Evolutionary conservation across 306 rosid species (phyloP), one percentile per base, ranked within the genome.

Genomic region (Oemleria cerasiformis): DNA sequence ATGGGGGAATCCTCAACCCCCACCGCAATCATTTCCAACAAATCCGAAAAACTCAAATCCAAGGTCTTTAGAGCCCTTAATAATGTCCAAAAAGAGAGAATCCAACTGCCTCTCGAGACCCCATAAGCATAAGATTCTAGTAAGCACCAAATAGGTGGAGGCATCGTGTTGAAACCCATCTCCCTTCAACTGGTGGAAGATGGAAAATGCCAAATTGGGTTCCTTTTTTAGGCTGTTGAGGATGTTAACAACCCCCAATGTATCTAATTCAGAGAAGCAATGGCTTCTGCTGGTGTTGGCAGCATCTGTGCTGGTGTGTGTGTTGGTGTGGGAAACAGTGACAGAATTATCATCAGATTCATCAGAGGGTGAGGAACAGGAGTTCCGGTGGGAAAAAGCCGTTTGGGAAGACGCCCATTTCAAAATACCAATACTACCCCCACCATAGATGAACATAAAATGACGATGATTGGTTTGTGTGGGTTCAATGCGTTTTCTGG

Each of bases 111-210:
- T 78, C 40, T 81, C 74, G 77, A 82, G 65, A 16, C 85, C 80
- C 88, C 90, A 87, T 51, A 17, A 84, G 72, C 93, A 88, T 12
- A 93, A 66, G 14, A 90, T 83, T 43, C 77, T 86, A 67, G 87
- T 71, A 30, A 93, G 55, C 0, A 78, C 84, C 4, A 77, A 86
- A 65, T 86, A 93, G 34, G 88, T 85, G 71, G 80, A 61, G 41
- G 79, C 61, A 53, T 79, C 74, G 70, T 87, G 88, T 13, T 6
- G 65, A 63, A 88, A 88, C 5, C 91, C 87, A 2, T 16, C 75
- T 54, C 70, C 81, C 68, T 68, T 81, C 73, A 83, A 69, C 55
- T 66, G 75, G n/a, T 10, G 48, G 58, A 88, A 84, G 73, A 86
- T 84, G 5, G 86, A 80, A 55, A 82, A 40, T 4, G 91, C 97